Conservation (phyloP, 2,329 filamentous ascomycete species). For the Zymoseptoria pseudotritici region DNA sequence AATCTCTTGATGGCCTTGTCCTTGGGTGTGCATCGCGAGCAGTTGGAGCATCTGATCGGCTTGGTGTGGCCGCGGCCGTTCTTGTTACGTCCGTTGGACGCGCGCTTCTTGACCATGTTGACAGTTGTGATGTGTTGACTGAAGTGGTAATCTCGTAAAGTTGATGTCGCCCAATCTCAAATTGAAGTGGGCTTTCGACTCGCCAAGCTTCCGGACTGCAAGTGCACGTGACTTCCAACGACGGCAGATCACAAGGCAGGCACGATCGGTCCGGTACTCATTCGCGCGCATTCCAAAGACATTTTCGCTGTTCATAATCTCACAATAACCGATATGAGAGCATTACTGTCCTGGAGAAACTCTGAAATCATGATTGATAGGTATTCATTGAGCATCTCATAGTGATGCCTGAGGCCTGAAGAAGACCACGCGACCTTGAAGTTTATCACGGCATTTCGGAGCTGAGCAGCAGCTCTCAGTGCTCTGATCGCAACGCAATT, state of each 20-base stretch:
- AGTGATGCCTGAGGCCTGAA: no score
- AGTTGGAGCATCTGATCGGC: constrained; percentile 92
- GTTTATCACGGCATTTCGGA: no score
- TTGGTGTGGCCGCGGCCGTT: constrained; percentile 98
- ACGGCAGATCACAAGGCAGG: background rate
- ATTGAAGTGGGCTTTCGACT: background rate
- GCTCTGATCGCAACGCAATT: no score
- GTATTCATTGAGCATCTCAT: no score
- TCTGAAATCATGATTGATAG: no score
- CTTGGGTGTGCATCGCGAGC: constrained; percentile 80
- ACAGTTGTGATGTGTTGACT: constrained; percentile 37
- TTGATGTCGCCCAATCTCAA: background rate
- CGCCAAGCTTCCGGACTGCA: constrained; percentile 1
- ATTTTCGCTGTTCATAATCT: no score
- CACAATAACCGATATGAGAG: no score
- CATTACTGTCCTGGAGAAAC: no score
- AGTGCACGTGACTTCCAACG: background rate
- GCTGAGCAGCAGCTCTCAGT: no score
- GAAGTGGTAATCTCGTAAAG: constrained; percentile 9
- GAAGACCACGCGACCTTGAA: no score
- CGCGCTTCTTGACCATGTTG: constrained; percentile 70
- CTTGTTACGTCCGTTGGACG: constrained; percentile 94
- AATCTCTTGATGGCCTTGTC: constrained; percentile 99
- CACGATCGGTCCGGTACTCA: background rate
- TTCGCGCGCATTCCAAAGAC: no score